Evolutionary conservation across 2,329 filamentous ascomycete species (phyloP), one percentile per base, ranked within the genome.

Genomic region (Clathrospora elynae): DNA sequence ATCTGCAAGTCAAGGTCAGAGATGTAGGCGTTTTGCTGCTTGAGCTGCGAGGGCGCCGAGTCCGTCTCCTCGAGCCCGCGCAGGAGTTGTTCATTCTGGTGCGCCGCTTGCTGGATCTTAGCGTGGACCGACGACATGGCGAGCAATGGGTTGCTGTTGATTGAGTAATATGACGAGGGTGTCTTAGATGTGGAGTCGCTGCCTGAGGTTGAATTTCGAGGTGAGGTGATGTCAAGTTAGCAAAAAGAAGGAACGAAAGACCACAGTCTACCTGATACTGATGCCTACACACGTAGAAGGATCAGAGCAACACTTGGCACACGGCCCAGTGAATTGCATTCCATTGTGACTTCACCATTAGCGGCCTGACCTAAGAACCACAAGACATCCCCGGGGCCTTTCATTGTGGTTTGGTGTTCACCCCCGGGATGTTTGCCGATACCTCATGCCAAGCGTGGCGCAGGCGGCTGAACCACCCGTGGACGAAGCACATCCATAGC

Each of bases 11-110:
- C 45, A 6, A 68, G 55, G 16, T 67, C 62, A 7, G 38, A 37
- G 31, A 68, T 47, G 31, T 68, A 67, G 2, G 51, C 44, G 25
- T 55, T 51, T 35, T 67, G 65, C 19, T 67, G 62, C 16, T 60
- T 51, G 12, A 68, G 55, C 31, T 66, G 61, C 1, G 59, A 59
- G 2, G 61, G 59, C 3, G 64, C 58, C 6, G 53, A 53, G 34
- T 66, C 64, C 2, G 57, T 66, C 35, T 64, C 59, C 19, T 60
- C 50, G 2, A 68, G 57, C 18, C 51, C 55, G 28, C 51, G 44
- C 3, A 68, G 53, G 2, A 68, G 49, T 5, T 52, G 35, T 2
- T 59, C 50, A 14, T 67, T 65, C 20, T 56, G 54, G 6, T 53
- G 44, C 1, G 64, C 49, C 30, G 64, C 62, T 18, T 56, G 42